phyloP scores from a whole-genome alignment of 2,329 filamentous ascomycete genomes.

The Xylariaceae sp. region DNA sequence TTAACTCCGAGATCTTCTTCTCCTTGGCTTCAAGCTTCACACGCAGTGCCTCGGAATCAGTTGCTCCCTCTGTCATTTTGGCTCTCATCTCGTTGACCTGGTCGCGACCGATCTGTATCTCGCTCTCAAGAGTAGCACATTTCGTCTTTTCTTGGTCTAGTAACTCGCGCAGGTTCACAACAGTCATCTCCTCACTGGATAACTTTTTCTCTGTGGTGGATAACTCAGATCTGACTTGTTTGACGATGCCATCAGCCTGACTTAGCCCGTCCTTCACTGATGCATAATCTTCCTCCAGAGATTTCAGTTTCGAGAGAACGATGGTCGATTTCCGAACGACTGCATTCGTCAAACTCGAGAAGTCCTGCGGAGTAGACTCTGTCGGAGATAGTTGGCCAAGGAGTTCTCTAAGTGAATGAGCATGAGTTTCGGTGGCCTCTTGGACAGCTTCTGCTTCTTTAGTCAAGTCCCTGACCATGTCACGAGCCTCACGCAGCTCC shows the following conservation, averaged over 20 bases:
- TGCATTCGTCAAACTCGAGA: slow-evolving; percentile 53
- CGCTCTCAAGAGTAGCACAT: slow-evolving; percentile 48
- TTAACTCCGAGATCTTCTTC: slow-evolving; percentile 59
- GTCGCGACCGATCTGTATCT: slow-evolving; percentile 59
- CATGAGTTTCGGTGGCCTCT: slow-evolving; percentile 47
- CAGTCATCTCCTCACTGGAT: slow-evolving; percentile 46
- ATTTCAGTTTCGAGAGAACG: slow-evolving; percentile 54
- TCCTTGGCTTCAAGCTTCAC: slow-evolving; percentile 73
- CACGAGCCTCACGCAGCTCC: slow-evolving; percentile 50
- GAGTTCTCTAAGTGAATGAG: slow-evolving; percentile 52
- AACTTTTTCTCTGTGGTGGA: slow-evolving; percentile 49
- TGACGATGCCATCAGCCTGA: slow-evolving; percentile 49
- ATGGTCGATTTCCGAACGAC: slow-evolving; percentile 55
- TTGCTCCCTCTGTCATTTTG: slow-evolving; percentile 77
- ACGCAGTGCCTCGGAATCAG: slow-evolving; percentile 71
- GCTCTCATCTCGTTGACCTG: slow-evolving; percentile 64
- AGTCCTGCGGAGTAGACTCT: slow-evolving; percentile 50
- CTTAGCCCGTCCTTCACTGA: slow-evolving; percentile 61
- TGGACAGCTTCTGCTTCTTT: slow-evolving; percentile 48
- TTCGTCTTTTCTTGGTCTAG: slow-evolving; percentile 51
- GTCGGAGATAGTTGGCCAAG: slow-evolving; percentile 53
- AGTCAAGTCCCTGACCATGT: slow-evolving; percentile 48
- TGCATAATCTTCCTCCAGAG: slow-evolving; percentile 54
- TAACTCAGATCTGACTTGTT: slow-evolving; percentile 54
- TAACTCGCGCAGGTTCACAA: slow-evolving; percentile 49